Evolutionary conservation across 2,329 filamentous ascomycete species (phyloP), one percentile per base, ranked within the genome.

Genomic region (Fusarium sp.): DNA sequence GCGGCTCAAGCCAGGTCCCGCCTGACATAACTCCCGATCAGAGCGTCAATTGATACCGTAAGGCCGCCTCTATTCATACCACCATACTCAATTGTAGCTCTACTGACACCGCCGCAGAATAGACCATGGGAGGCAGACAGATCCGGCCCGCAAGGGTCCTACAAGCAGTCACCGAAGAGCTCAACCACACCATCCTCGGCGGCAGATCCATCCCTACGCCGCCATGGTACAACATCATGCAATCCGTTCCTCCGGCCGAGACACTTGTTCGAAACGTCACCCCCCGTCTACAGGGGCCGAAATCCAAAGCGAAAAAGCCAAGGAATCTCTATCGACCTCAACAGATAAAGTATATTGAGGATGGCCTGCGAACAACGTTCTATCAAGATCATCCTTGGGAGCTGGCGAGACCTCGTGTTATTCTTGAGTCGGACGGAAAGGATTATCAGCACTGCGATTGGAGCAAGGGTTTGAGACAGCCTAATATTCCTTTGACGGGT

Each of bases 361-460:
- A 99, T 83, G 83, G 85, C 69, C 87, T 99, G 79, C 92, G 96
- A 73, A 87, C 84, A 75, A 90, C 91, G 35, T 99, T 98, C 85
- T 99, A 94, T 86, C 90, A 88, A 79, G 96, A 99, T 82, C 96
- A 99, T 81, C 96, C 96, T 10, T 99, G 96, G 96, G 96, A 99
- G 84, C 85, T 99, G 80, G 96, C 96, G 24, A 89, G 96, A 72
- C 96, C 96, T 62, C 89, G 94, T 76, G 87, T 98, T 66, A 86
- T 99, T 53, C 85, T 98, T 15, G 96, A 99, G 84, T 87, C 91
- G 76, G 93, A 96, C 79, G 96, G 96, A 60, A 93, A 92, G 80
- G 96, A 99, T 80, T 87, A 90, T 58, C 90, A 92, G 81, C 86
- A 84, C 62, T 91, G 90, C 78, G 90, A 98, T 82, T 98, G 96